Base-by-base conservation (phyloP, 805 yeast species). In the Saccharomycopsis vini region DNA sequence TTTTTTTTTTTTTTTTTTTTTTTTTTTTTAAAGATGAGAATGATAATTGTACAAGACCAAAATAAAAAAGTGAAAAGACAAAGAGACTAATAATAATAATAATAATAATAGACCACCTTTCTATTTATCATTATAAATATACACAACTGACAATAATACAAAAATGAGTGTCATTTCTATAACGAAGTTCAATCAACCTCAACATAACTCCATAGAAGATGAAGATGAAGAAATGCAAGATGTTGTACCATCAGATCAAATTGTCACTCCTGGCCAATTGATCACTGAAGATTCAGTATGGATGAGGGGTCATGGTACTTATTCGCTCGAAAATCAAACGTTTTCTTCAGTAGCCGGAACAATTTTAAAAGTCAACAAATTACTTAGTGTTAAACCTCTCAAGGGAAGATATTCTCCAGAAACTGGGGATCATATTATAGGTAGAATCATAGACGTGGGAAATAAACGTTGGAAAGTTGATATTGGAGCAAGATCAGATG, bases 241-340 rank as follows among this genome's bases (percentile, higher is more conserved):
- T 3, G 58, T 22, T 20, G 31, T 10, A 2, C 21, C 26, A 13
- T 19, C 7, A 5, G 29, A 33, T n/a, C 22, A 62, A 10, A 62
- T 92, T 7, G 95, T 90, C 16, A 87, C 97, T 1, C 98, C 98
- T 0, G 98, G 98, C 7, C 97, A 92, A 59, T 65, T 89, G 40
- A 84, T 92, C n/a, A 92, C 97, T 0, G 92, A 85, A 53, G 97
- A 92, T 56, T 85, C 95, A 5, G 73, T 81, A 2, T 92, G 97
- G 97, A 92, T 92, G 98, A 76, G 95, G 57, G 98, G 98, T 24
- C 98, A 90, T 58, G 98, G 98, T 4, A 92, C 97, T 0, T 92
- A 87, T 60, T 76, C 80, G 52, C 64, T 82, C 32, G 78, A 77
- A 28, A 81, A 81, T 52, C 68, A 72, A 53, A 87, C 96, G 0